Conservation (phyloP, 1,139 yeast genomes). For the Nakaseomyces bracarensis region DNA sequence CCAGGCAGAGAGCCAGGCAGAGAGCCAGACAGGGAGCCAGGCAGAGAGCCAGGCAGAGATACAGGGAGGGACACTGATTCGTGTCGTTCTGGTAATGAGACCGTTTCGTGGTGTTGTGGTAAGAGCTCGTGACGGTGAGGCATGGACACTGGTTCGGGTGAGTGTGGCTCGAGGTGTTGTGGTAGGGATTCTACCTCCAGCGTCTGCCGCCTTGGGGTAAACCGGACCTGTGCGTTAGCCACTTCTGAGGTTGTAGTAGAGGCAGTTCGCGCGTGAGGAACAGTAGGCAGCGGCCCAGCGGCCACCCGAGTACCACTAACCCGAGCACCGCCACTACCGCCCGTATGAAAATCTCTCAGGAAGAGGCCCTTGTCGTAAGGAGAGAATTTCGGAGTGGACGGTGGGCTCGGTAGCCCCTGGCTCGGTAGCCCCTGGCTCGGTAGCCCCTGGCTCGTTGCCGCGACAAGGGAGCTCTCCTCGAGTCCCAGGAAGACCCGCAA, state of each 20-base stretch:
- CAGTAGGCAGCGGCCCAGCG: not conserved
- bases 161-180: too few relatives aligned
- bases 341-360: constrained; percentile 2
- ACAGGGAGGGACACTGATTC: too few relatives aligned
- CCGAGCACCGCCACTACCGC: not conserved
- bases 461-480: too few relatives aligned
- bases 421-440: too few relatives aligned
- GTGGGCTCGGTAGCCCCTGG: not conserved
- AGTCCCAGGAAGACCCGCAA: not conserved
- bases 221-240: not conserved
- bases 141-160: too few relatives aligned
- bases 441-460: too few relatives aligned
- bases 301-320: not conserved
- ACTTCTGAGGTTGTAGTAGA: not conserved
- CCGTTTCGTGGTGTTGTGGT: too few relatives aligned
- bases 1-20: too few relatives aligned
- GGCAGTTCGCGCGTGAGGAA: not conserved
- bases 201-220: not conserved
- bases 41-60: too few relatives aligned
- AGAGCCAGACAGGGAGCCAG: too few relatives aligned
- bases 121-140: too few relatives aligned
- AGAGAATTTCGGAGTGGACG: constrained; percentile 3
- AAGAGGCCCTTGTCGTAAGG: constrained; percentile 5
- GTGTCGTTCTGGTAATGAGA: too few relatives aligned
- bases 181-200: not conserved